Percentiles rank a stretch among this genome's conserved stretches.
Evolutionary conservation across 2,329 filamentous ascomycete genomes (phyloP).

Genomic region (Fusarium palustre): DNA sequence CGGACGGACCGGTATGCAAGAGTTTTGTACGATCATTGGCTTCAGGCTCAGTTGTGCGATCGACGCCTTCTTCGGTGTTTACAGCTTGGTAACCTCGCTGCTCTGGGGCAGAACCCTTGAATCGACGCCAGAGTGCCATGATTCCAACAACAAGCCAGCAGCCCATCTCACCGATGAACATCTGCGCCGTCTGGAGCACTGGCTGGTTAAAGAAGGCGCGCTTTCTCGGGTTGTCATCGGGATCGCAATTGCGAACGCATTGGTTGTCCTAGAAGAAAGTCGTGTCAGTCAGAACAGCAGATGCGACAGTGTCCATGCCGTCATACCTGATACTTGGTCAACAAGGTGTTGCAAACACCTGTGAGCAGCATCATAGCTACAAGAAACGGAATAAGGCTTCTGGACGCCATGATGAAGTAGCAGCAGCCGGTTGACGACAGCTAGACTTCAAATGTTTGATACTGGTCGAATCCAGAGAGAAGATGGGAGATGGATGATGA

Average conservation of each 20-base stretch:
- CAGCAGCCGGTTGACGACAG: conserved; percentile 2
- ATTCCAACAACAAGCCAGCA: conserved; percentile 90
- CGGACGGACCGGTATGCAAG: conserved; percentile 67
- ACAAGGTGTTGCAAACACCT: conserved; percentile 94
- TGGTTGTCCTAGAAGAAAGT: conserved; percentile 80
- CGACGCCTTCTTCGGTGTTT: conserved; percentile 59
- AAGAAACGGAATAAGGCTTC: conserved; percentile 81
- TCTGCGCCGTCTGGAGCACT: conserved; percentile 94
- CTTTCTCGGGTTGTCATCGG: conserved; percentile 70
- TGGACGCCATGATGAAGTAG: conserved; percentile 70
- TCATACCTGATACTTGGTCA: conserved; percentile 93
- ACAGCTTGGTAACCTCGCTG: conserved; percentile 75
- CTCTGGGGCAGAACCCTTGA: conserved; percentile 58
- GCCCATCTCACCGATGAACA: conserved; percentile 97
- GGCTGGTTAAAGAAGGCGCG: conserved; percentile 89
- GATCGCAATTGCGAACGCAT: conserved; percentile 90
- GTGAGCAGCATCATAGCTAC: conserved; percentile 97
- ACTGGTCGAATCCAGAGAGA: conserved; percentile 6
- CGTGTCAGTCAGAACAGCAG: conserved; percentile 11
- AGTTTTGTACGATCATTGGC: conserved; percentile 49
- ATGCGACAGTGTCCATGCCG: conserved; percentile 13
- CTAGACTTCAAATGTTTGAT: conserved; percentile 13
- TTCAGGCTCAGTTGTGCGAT: conserved; percentile 58
- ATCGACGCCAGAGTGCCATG: conserved; percentile 73
- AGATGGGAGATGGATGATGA: conserved; percentile 12